A percentile compares a stretch with the other conserved stretches of the same genome.
These are phyloP conservation scores for Euphorbia lathyris DNA, from an alignment of 345 rosid genomes.

Conservation along the genomic window DNA sequence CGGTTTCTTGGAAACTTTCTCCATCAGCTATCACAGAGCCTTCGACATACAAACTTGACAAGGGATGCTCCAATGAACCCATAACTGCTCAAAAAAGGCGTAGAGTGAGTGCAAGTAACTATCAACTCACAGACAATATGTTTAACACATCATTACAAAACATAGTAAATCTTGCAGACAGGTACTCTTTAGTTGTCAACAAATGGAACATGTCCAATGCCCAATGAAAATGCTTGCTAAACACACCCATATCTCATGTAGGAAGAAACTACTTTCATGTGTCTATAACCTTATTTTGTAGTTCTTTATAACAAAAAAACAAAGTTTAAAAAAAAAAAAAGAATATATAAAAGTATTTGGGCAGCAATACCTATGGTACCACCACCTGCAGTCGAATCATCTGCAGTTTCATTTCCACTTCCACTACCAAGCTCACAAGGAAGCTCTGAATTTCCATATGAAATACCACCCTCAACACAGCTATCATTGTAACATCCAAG, in stretches of 20 bases:
- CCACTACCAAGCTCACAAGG: conserved; percentile 99
- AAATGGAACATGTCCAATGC: not conserved
- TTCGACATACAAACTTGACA: conserved; percentile 69
- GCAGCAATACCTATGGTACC: conserved; percentile 69
- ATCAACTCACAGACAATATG: conserved; percentile 15
- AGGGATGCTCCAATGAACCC: conserved; percentile 94
- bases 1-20: conserved; percentile 48
- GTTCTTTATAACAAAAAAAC: not conserved
- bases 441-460: conserved; percentile 78
- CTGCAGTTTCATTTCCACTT: conserved; percentile 72
- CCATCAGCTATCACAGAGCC: conserved; percentile 89
- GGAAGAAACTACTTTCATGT: not conserved
- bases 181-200: not conserved
- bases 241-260: not conserved
- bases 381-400: conserved; percentile 79
- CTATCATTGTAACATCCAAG: conserved; percentile 58
- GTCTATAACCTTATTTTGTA: not conserved
- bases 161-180: not conserved
- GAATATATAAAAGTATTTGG: not conserved
- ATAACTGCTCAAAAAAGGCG: conserved; percentile 54
- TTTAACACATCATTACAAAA: not conserved
- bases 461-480: conserved; percentile 69
- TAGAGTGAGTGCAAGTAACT: conserved; percentile 13
- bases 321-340: not conserved
- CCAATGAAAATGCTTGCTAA: not conserved